These are phyloP conservation scores for Emmonsiellopsis sp. DNA, from an alignment of 2,329 filamentous ascomycete genomes.

Conservation along the genomic window DNA sequence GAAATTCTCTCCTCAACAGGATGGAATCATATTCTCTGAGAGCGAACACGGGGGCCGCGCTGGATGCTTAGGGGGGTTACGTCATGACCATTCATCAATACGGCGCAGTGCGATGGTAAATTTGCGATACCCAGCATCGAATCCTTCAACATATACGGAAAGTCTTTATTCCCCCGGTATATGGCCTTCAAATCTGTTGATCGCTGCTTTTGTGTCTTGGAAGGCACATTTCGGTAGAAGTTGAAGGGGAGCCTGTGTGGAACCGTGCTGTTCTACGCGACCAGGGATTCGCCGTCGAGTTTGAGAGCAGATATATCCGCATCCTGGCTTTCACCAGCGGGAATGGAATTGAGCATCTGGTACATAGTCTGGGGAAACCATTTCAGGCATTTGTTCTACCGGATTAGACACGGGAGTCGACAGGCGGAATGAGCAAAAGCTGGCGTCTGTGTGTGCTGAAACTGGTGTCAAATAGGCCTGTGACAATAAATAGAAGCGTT, in stretches of 20 bases:
- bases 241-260: constrained; percentile 34
- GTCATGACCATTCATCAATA: constrained; percentile 41
- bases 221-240: constrained; percentile 38
- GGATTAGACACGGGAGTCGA: constrained; percentile 20
- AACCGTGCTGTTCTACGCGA: constrained; percentile 41
- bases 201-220: constrained; percentile 44
- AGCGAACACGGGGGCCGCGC: constrained; percentile 42
- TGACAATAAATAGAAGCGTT: too few species aligned
- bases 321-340: constrained; percentile 43
- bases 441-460: constrained; percentile 13
- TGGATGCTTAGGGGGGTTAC: constrained; percentile 40
- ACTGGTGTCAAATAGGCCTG: constrained; percentile 10
- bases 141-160: constrained; percentile 29
- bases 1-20: constrained; percentile 32
- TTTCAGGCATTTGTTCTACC: constrained; percentile 31
- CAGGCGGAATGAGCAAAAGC: constrained; percentile 13
- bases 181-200: constrained; percentile 41
- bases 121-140: constrained; percentile 49
- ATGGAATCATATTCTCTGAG: constrained; percentile 43
- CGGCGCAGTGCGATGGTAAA: constrained; percentile 38
- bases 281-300: constrained; percentile 37
- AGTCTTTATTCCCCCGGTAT: constrained; percentile 27
- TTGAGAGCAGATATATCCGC: constrained; percentile 40
- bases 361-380: constrained; percentile 30
- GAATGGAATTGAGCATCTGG: constrained; percentile 40